Evolutionary conservation across 2,329 filamentous ascomycete genomes (phyloP).

Genomic region (Sclerotiophoma versabilis): DNA sequence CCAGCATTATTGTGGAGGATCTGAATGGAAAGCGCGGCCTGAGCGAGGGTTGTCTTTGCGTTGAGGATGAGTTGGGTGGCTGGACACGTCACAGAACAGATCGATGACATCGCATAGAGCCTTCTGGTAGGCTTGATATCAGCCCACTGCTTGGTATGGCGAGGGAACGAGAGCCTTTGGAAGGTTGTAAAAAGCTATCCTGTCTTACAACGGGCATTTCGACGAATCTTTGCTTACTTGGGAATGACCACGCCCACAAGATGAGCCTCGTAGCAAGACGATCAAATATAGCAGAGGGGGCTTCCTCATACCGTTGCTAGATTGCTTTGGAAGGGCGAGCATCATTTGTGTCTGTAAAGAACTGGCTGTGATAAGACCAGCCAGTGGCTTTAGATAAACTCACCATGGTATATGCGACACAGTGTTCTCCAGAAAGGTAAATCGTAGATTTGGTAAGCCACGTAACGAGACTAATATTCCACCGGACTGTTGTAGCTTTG

Average conservation of each 20-base stretch:
- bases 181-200: constrained; percentile 28
- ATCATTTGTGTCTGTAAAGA: neutral
- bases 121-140: constrained; percentile 30
- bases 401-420: neutral
- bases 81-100: constrained; percentile 19
- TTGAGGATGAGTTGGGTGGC: constrained; percentile 25
- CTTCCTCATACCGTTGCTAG: constrained; percentile 9
- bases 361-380: neutral
- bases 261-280: neutral
- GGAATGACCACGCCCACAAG: constrained; percentile 1
- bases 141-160: constrained; percentile 16
- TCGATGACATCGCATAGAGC: constrained; percentile 27
- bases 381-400: neutral
- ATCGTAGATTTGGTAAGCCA: neutral
- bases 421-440: neutral
- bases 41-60: constrained; percentile 1
- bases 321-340: constrained; percentile 3
- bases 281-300: constrained; percentile 6
- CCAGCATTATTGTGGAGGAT: constrained; percentile 10
- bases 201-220: neutral
- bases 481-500: too few relatives aligned
- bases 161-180: constrained; percentile 23
- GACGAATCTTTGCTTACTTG: constrained; percentile 21
- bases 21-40: neutral
- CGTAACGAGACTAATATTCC: too few relatives aligned